Percentiles rank a stretch among this genome's conserved stretches.
Evolutionary conservation across 73 alveolate species (phyloP).

Genomic region (Uronychia setigera): DNA sequence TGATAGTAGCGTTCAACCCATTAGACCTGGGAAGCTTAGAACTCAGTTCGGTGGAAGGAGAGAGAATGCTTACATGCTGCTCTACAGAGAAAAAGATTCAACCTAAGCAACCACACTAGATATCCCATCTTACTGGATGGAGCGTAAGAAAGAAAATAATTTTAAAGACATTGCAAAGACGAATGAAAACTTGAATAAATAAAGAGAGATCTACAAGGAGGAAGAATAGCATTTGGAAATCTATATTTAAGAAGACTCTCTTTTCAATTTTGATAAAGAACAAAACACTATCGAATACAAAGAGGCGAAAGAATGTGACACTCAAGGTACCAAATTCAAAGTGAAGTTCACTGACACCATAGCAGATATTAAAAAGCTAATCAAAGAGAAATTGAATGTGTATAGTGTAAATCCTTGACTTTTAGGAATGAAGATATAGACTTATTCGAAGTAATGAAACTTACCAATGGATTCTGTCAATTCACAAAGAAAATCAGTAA

Average conservation of each 20-base stretch:
- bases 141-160: background rate
- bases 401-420: background rate
- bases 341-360: constrained; percentile 32
- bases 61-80: constrained; percentile 95
- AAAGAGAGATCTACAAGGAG: constrained; percentile 40
- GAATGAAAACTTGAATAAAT: constrained; percentile 24
- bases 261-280: constrained; percentile 38
- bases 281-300: constrained; percentile 12
- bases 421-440: background rate
- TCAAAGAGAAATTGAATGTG: constrained; percentile 5
- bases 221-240: constrained; percentile 43
- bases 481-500: constrained; percentile 9
- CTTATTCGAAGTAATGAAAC: constrained; percentile 35
- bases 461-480: constrained; percentile 43
- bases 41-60: constrained; percentile 87
- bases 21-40: constrained; percentile 84
- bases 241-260: constrained; percentile 22
- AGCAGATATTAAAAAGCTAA: constrained; percentile 11
- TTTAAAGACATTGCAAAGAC: constrained; percentile 7
- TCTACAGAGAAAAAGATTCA: constrained; percentile 74
- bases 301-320: constrained; percentile 42
- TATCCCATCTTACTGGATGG: constrained; percentile 81
- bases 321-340: constrained; percentile 57
- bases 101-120: constrained; percentile 44
- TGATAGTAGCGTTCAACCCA: constrained; percentile 91